Conservation (phyloP, 345 rosid species). For the Hypericum androsaemum region DNA sequence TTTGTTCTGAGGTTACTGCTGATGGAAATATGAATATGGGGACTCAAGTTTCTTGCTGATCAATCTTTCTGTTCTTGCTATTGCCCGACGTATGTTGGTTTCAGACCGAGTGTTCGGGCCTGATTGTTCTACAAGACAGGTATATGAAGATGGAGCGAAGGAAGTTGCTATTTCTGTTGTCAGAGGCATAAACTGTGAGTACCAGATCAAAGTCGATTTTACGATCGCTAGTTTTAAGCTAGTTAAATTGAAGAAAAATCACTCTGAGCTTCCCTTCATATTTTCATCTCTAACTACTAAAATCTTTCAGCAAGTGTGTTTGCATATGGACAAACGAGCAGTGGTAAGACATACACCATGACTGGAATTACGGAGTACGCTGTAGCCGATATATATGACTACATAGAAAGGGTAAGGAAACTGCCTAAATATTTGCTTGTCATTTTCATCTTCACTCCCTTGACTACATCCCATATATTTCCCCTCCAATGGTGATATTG, state of each 20-base stretch:
- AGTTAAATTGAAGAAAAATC: not conserved
- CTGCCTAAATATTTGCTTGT: not conserved
- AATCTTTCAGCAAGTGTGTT: slow-evolving; percentile 73
- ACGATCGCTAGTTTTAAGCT: no score
- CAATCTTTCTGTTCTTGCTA: no score
- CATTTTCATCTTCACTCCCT: not conserved
- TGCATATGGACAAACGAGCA: slow-evolving; percentile 97
- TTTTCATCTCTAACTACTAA: not conserved
- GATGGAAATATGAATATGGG: no score
- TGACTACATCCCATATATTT: not conserved
- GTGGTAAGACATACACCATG: slow-evolving; percentile 96
- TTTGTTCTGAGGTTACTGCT: no score
- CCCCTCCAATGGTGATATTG: slow-evolving; percentile 6
- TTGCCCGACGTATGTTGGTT: slow-evolving; percentile 14
- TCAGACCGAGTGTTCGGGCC: slow-evolving; percentile 72
- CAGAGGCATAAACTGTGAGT: slow-evolving; percentile 67
- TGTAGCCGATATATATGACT: slow-evolving; percentile 73
- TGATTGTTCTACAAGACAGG: slow-evolving; percentile 59
- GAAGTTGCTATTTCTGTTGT: slow-evolving; percentile 81
- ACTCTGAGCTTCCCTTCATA: not conserved
- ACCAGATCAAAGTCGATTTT: slow-evolving; percentile 1
- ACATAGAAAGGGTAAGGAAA: slow-evolving; percentile 51
- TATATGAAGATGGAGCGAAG: slow-evolving; percentile 74
- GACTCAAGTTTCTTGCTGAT: no score
- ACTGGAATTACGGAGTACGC: slow-evolving; percentile 65